Conservation (phyloP, 179 eudicot genomes). For the Heliamphora pulchella region DNA sequence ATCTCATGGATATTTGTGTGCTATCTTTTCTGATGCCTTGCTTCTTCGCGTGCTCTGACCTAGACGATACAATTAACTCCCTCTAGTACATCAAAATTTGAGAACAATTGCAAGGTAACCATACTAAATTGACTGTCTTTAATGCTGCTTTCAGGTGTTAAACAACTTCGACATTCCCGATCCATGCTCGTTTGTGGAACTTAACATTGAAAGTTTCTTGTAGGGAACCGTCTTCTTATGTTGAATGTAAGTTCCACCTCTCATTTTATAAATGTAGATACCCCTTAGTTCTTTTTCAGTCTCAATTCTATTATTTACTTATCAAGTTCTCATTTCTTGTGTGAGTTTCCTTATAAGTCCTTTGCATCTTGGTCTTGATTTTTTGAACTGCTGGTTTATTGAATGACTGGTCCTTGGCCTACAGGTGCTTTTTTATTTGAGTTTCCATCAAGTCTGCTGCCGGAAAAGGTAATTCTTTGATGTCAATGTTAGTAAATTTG, state of each 20-base stretch:
- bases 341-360: not conserved
- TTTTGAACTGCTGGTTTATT: constrained; percentile 9
- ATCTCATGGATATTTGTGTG: not conserved
- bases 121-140: not conserved
- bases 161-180: constrained; percentile 66
- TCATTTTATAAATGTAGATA: not conserved
- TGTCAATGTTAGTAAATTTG: not conserved
- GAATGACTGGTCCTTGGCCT: not conserved
- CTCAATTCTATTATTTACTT: not conserved
- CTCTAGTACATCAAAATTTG: not conserved
- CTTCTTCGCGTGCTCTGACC: not conserved
- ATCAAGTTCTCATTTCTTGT: not conserved
- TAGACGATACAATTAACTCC: not conserved
- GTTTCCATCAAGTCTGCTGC: not conserved
- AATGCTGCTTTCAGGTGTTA: constrained; percentile 47
- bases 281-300: not conserved
- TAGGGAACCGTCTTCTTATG: constrained; percentile 11
- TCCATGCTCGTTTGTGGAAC: constrained; percentile 72
- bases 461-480: not conserved
- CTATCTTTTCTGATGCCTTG: not conserved
- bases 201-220: constrained; percentile 51
- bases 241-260: constrained; percentile 17
- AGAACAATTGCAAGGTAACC: not conserved
- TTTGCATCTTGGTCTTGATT: not conserved
- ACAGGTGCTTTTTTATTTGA: not conserved